Evolutionary conservation across 768 basidiomycete genomes (phyloP).

Genomic region (Xerocomus spinulosus): DNA sequence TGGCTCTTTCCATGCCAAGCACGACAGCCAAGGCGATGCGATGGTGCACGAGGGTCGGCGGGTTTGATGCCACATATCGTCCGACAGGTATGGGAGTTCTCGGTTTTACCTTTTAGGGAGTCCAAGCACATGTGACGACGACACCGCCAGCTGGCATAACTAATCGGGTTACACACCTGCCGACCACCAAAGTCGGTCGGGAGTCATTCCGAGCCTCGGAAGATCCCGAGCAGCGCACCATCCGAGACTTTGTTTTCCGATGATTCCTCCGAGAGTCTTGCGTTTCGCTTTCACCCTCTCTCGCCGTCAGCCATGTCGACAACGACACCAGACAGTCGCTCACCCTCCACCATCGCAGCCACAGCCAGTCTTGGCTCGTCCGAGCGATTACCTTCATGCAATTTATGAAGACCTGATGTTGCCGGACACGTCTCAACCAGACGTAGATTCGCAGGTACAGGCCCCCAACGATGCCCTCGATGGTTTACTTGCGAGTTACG

Average conservation of each 20-base stretch:
- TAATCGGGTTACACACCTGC: too few species aligned
- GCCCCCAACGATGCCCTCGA: conserved; percentile 44
- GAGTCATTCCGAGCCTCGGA: too few species aligned
- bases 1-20: neutral
- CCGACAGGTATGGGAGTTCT: too few species aligned
- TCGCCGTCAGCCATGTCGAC: neutral
- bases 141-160: too few species aligned
- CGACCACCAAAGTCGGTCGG: too few species aligned
- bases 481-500: conserved; percentile 46
- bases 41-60: too few species aligned
- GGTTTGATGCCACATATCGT: too few species aligned
- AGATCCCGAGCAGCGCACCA: too few species aligned
- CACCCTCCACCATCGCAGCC: neutral
- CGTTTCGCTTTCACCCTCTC: neutral
- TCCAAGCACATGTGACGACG: too few species aligned
- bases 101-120: too few species aligned
- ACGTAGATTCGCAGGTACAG: conserved; percentile 16
- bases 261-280: too few species aligned
- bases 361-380: conserved; percentile 12
- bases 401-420: conserved; percentile 42
- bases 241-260: too few species aligned
- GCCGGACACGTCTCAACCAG: conserved; percentile 4
- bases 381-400: conserved; percentile 14
- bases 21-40: neutral
- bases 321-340: conserved; percentile 19